Evolutionary conservation across 148 eudicot genomes (phyloP).

Genomic region (Linanthus parryae): DNA sequence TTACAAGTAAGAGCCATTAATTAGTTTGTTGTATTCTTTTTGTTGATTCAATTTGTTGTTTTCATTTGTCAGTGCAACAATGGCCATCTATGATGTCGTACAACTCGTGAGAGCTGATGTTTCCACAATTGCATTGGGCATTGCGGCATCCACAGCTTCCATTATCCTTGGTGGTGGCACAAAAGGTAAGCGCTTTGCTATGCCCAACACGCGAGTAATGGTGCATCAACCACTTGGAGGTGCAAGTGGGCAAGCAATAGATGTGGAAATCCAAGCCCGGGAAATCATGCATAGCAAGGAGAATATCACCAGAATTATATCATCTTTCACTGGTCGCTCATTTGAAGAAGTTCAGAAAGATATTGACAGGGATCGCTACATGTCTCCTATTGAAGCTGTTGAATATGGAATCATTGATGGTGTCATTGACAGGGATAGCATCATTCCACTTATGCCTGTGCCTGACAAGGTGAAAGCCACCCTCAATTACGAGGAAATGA

Average conservation of each 20-base stretch:
- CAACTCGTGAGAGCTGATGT: slow-evolving; percentile 79
- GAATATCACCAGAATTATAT: slow-evolving; percentile 45
- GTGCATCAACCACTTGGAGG: slow-evolving; percentile 90
- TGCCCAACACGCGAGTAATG: slow-evolving; percentile 90
- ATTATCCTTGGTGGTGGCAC: slow-evolving; percentile 77
- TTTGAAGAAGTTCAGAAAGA: slow-evolving; percentile 72
- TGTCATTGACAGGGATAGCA: slow-evolving; percentile 67
- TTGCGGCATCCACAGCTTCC: slow-evolving; percentile 82
- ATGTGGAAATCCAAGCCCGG: slow-evolving; percentile 74
- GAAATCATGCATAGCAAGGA: slow-evolving; percentile 69
- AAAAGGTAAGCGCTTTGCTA: slow-evolving; percentile 84
- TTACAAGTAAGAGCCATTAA: too few species aligned
- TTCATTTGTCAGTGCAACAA: slow-evolving; percentile 52
- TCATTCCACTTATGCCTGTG: slow-evolving; percentile 73
- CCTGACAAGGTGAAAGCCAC: slow-evolving; percentile 60
- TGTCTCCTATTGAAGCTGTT: slow-evolving; percentile 97
- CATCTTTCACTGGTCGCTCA: slow-evolving; percentile 60
- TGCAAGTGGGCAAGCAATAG: slow-evolving; percentile 65
- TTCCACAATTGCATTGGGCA: slow-evolving; percentile 76
- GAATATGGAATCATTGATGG: slow-evolving; percentile 91
- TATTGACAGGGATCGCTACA: slow-evolving; percentile 77
- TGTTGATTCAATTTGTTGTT: too few species aligned
- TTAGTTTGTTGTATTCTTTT: too few species aligned
- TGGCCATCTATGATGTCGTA: slow-evolving; percentile 81
- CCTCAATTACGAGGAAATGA: slow-evolving; percentile 40